Base-by-base conservation (phyloP, 371 early-diverging fungal species). In the Parasitella parasitica region DNA sequence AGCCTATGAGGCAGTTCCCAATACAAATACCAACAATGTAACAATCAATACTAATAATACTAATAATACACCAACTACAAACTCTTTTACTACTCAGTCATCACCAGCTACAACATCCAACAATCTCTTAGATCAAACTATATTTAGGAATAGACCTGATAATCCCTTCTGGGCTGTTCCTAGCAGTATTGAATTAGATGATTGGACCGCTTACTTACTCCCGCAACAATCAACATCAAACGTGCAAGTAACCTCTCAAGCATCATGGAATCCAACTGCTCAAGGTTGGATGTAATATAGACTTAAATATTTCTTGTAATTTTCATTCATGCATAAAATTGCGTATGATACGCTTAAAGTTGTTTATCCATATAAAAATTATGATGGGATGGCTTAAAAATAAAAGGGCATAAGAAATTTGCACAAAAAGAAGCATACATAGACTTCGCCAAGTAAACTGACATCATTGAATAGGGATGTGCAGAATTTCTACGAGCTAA, bases 161-260 rank as follows among this genome's bases (percentile, higher is more conserved):
- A 80, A 80, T 60, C 76, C 80, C 13, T 80, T 80, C 49, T 80
- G 80, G 80, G 68, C 76, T 0, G 68, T 80, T 8, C 80, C 80
- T 22, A 80, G 77, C 41, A 77, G 72, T 35, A 66, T 80, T n/a
- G 76, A 75, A 51, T 52, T 75, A 35, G 71, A 77, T 55, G 80
- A 77, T 43, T 80, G 80, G 80, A 58, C 69, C 9, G 75, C 80
- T 6, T 80, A 80, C 51, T 46, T 69, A 37, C 35, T 63, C 38
- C 69, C 69, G 4, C 64, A 59, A 9, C 69, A 68, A 51, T 41
- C 54, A 36, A 27, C 36, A 54, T 37, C 54, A 35, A 15, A 13
- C 6, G 27, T 26, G 9, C 48, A 22, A 48, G 11, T 1, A 26
- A 4, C 48, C 9, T 48, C 48, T 48, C 48, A 48, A 13, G 48